These are phyloP conservation scores for Symbiotaphrina buchneri DNA, from an alignment of 495 filamentous ascomycete species.

Conservation along the genomic window DNA sequence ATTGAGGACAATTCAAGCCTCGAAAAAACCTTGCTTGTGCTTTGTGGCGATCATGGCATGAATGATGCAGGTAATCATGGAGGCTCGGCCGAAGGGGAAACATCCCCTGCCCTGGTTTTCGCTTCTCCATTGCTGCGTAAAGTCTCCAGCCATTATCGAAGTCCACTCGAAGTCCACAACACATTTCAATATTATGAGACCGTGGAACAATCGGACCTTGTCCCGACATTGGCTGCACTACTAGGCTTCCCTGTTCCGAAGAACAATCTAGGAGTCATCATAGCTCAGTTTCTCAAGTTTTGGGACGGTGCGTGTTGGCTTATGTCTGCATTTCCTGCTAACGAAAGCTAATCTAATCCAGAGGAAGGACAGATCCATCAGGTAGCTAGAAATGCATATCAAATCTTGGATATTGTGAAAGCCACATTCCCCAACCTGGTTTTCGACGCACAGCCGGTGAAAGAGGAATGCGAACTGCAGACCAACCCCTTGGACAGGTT, in stretches of 20 bases:
- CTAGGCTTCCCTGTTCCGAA: conserved; percentile 76
- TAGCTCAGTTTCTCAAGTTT: conserved; percentile 51
- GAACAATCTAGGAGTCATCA: conserved; percentile 82
- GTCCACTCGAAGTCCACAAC: conserved; percentile 18
- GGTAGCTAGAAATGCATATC: conserved; percentile 49
- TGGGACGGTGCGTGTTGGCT: conserved; percentile 33
- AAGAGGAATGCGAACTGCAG: conserved; percentile 19
- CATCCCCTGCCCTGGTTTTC: conserved; percentile 78
- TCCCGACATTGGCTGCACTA: conserved; percentile 69
- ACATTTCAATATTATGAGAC: conserved; percentile 62
- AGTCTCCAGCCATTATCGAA: conserved; percentile 20
- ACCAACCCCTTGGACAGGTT: conserved; percentile 30
- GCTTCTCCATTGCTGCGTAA: conserved; percentile 63
- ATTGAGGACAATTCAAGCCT: conserved; percentile 49
- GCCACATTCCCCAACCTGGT: conserved; percentile 36
- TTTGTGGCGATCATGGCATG: conserved; percentile 95
- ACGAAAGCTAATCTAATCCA: conserved; percentile 7
- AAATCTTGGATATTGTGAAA: conserved; percentile 51
- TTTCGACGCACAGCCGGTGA: conserved; percentile 19
- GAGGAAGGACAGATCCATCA: conserved; percentile 37
- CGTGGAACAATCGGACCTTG: conserved; percentile 84
- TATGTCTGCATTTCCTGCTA: background rate
- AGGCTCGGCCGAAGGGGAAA: conserved; percentile 79
- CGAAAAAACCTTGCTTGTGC: conserved; percentile 54
- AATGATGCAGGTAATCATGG: conserved; percentile 97